Base-by-base conservation (phyloP, 306 rosid genomes). In the Quercus agrifolia region DNA sequence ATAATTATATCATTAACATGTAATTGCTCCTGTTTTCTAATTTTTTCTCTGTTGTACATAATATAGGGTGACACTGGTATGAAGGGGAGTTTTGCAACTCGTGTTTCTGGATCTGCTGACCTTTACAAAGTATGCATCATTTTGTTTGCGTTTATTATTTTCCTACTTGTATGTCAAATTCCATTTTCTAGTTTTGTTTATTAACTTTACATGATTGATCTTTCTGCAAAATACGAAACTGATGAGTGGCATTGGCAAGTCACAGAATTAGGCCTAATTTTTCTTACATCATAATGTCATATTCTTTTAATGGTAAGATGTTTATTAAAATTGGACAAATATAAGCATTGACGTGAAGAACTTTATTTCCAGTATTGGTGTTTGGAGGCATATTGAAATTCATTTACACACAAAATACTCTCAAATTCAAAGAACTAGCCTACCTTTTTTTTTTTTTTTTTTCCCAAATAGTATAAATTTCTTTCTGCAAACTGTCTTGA, bases 71-170 rank as follows among this genome's bases (percentile, higher is more conserved):
- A 95, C 71, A 69, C 74, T 54, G 91, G 94, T 77, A 85, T 91
- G 92, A 95, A 95, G 80, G 98, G 99, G 78, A 84, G 89, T 81
- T 91, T 95, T 86, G 98, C 98, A 23, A 88, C 97, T 88, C 96
- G 99, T 49, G 89, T 93, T 84, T 19, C 99, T 77, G 99, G 99
- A 72, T 95, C 99, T 79, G 86, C 99, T 73, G 99, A 95, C 74
- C 97, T 95, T 69, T 95, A 85, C 89, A 88, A 84, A 83, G 99
- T 95, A 85, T 78, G 98, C 82, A 31, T 64, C 66, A 52, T 64
- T 77, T 52, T 80, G 49, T 70, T 46, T 72, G 49, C 30, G 19
- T 46, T 49, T 63, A 41, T 3, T 73, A 71, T 77, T 57, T 56
- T 17, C 31, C 76, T 55, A 54, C 27, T 75, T 27, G 30, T 62